Conservation (phyloP, 331 rosid species). For the Acacia concinna region DNA sequence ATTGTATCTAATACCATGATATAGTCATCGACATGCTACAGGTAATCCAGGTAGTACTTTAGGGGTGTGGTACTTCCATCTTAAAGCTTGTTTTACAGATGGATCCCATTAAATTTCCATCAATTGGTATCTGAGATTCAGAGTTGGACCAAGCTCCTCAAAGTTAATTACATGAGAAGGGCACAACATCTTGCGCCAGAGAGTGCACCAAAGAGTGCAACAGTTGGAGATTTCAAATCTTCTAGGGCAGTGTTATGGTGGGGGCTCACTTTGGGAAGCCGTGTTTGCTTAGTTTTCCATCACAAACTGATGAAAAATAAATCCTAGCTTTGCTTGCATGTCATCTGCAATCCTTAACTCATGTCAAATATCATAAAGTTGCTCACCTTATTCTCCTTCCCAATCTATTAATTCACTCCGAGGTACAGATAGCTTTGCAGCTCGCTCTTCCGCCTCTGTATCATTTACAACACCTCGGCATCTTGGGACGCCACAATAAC, state of each 20-base stretch:
- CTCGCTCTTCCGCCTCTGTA: constrained; percentile 90
- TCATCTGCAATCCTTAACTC: neutral
- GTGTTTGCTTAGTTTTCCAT: neutral
- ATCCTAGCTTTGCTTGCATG: neutral
- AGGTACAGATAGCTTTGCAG: constrained; percentile 61
- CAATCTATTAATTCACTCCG: constrained; percentile 80
- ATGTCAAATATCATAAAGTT: constrained; percentile 4
- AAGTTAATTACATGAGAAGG: neutral
- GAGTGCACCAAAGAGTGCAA: neutral
- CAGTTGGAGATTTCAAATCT: neutral
- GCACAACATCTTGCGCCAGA: neutral
- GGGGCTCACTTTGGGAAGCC: neutral
- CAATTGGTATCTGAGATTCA: neutral
- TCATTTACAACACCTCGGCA: constrained; percentile 97
- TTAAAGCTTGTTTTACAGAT: neutral
- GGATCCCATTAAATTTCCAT: neutral
- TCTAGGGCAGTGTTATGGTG: neutral
- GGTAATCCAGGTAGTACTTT: neutral
- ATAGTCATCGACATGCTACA: neutral
- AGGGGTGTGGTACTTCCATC: neutral
- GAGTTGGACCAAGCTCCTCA: neutral
- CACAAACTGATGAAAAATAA: neutral
- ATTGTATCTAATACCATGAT: neutral
- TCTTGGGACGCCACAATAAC: constrained; percentile 90
- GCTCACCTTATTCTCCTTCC: constrained; percentile 84